Evolutionary conservation across 2,329 filamentous ascomycete genomes (phyloP), one percentile per base, ranked within the genome.

Genomic region (Aspergillus proliferans): DNA sequence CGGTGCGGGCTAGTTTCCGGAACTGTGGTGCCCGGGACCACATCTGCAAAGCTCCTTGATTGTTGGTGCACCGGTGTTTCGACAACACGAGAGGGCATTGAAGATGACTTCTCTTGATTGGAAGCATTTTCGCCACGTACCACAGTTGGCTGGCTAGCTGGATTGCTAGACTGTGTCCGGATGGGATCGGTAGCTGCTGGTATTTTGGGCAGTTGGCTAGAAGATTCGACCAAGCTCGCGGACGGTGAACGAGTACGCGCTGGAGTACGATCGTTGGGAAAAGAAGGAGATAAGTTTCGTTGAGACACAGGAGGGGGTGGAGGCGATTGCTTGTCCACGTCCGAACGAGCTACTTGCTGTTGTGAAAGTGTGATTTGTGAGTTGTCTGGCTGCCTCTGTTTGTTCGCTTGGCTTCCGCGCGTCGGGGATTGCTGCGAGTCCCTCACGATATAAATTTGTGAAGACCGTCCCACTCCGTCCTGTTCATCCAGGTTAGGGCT

Each of bases 1-100:
- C 50, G 57, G 33, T 59, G 60, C 1, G 67, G 66, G 38, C 67
- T 71, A 6, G 69, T 71, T 50, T 71, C 69, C 4, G 68, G 68
- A 18, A 70, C 63, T 44, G 61, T 69, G 5, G 64, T 71, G 28
- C 64, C 57, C 21, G 59, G 60, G 34, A 63, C 52, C 36, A 62
- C 58, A 39, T 66, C 61, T 9, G 53, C 57, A 38, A 58, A 48
- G 43, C 44, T 51, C 44, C 47, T 59, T 28, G 49, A 52, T 39
- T 52, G 55, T n/a, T 55, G 58, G 22, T 64, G 61, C 40, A 69
- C 53, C 18, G 70, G 70, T 4, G 70, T 73, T 52, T 72, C 69
- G 18, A 61, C 63, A n/a, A 72, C 59, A 33, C 61, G 65, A 22
- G 69, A 71, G 7, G 63, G 65, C 60, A 71, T 66, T 9, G 68